These are phyloP conservation scores for Hordeum pubiflorum DNA, from an alignment of 202 grass and related monocot species.

Conservation along the genomic window DNA sequence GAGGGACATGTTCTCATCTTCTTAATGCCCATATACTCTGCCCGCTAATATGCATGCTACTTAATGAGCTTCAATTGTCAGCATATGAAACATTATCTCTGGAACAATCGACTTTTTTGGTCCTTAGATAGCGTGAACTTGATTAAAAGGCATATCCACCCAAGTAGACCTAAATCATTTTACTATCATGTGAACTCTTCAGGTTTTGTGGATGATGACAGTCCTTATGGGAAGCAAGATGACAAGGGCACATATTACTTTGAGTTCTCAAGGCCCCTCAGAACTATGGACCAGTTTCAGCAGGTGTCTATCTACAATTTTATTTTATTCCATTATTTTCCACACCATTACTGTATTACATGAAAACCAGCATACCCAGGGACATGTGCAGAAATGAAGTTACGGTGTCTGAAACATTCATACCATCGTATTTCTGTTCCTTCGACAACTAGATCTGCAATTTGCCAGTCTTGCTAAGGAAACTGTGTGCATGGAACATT, in stretches of 20 bases:
- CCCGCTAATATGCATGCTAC: background rate
- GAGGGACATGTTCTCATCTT: background rate
- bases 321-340: background rate
- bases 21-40: background rate
- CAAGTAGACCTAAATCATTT: slow-evolving; percentile 20
- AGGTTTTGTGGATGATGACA: slow-evolving; percentile 81
- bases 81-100: slow-evolving; percentile 8
- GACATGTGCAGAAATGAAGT: background rate
- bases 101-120: background rate
- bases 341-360: background rate
- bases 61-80: background rate
- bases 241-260: slow-evolving; percentile 94
- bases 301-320: slow-evolving; percentile 40
- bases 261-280: slow-evolving; percentile 86
- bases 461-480: background rate
- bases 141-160: slow-evolving; percentile 9
- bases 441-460: background rate
- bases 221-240: slow-evolving; percentile 74
- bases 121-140: background rate
- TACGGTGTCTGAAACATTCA: background rate
- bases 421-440: background rate
- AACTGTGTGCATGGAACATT: background rate
- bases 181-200: slow-evolving; percentile 20
- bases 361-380: slow-evolving; percentile 7
- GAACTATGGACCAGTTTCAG: slow-evolving; percentile 96